Conservation (phyloP, 78 protist species). For the Salpingoeca rosetta region DNA sequence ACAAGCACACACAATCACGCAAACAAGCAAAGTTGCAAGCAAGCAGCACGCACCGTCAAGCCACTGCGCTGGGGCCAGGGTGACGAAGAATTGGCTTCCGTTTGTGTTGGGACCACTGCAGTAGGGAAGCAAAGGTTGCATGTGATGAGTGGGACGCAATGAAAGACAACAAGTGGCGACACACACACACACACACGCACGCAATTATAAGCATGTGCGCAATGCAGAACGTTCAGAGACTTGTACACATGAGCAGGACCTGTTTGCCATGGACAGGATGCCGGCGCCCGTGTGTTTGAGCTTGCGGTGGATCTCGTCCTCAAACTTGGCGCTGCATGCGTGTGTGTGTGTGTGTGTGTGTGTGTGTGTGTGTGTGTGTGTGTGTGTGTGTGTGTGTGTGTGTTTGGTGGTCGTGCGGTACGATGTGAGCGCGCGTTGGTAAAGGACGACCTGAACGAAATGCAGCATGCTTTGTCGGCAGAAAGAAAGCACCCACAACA, state of each 20-base stretch:
- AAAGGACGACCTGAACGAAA: no score
- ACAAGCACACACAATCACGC: no score
- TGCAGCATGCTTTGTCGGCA: no score
- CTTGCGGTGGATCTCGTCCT: constrained; percentile 56
- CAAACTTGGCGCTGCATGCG: constrained; percentile 38
- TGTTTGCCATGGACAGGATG: constrained; percentile 74
- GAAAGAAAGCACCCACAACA: no score
- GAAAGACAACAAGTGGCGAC: neutral
- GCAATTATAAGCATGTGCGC: no score
- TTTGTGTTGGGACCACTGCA: constrained; percentile 34
- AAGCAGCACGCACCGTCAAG: constrained; percentile 44
- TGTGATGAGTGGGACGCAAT: neutral
- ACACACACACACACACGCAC: constrained; percentile 37
- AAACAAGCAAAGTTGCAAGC: neutral
- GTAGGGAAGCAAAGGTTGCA: neutral
- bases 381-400: no score
- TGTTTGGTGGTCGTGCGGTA: no score
- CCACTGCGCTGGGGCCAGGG: constrained; percentile 66
- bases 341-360: no score
- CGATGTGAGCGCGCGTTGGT: no score
- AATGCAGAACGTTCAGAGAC: no score
- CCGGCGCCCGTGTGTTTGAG: constrained; percentile 83
- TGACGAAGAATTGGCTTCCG: constrained; percentile 75
- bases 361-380: no score
- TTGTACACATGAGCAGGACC: no score